Evolutionary conservation across 805 yeast species (phyloP), one percentile per base, ranked within the genome.

Genomic region (Kregervanrija pseudodelftensis): DNA sequence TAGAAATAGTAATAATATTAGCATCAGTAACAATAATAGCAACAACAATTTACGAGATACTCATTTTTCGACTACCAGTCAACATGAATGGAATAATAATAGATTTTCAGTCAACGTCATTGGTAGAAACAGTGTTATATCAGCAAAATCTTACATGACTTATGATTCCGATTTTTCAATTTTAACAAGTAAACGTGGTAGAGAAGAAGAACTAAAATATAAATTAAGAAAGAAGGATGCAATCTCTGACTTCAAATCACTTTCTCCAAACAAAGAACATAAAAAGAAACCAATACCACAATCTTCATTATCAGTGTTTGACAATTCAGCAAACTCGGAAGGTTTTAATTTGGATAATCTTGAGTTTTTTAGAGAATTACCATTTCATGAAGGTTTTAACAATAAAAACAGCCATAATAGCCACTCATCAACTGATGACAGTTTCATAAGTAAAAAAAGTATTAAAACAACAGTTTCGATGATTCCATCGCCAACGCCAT

Each of bases 91-190:
- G 11, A 13, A 10, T 11, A 4, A 34, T n/a, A 22, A 39, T 33
- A 40, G 46, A 11, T 51, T 56, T 33, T 62, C 66, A 10, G 48
- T 60, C 10, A 52, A 53, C 13, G 57, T 63, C 22, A 58, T 60
- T 16, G 67, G 77, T 1, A 54, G 65, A 35, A 61, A 58, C 46
- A 69, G 64, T 44, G 52, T 66, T 43, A 67, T 65, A 31, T 72
- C 79, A 1, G 52, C 60, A 3, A 54, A 47, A 39, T 80, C 85
- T 1, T 79, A 78, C 52, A 51, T 79, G 40, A 76, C 82, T 35
- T 80, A 80, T 49, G 84, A 80, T 55, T 79, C 85, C 1, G 74
- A 73, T 1, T 63, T 73, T 37, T 76, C 82, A 5, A 43, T 47
- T 3, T 43, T 41, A 8, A 45, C 49, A 2, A 40, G 40, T 9